Percentiles rank a stretch among this genome's conserved stretches.
phyloP scores from a whole-genome alignment of 805 yeast genomes.

The Metschnikowia lochheadii region DNA sequence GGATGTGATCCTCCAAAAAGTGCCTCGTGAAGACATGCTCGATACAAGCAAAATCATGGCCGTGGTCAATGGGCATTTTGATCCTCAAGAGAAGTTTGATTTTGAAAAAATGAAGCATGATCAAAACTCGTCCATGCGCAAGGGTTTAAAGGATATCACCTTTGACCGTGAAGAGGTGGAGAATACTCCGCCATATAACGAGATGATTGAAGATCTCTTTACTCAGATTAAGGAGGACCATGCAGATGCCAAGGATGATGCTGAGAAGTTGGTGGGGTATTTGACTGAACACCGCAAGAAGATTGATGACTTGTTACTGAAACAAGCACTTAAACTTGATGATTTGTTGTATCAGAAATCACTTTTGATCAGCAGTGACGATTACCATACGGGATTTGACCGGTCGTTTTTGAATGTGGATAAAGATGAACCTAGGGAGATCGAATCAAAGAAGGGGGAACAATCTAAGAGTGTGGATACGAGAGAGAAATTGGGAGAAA shows the following conservation, averaged over 20 bases:
- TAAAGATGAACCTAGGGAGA: conserved; percentile 17
- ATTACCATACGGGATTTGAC: conserved; percentile 88
- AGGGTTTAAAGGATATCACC: conserved; percentile 37
- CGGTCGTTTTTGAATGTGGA: conserved; percentile 71
- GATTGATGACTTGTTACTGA: conserved; percentile 60
- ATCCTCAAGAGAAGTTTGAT: conserved; percentile 54
- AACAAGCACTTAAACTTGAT: conserved; percentile 62
- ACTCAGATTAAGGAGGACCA: conserved; percentile 68
- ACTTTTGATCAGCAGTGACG: conserved; percentile 80
- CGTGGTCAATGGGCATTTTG: conserved; percentile 50
- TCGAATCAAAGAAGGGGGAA: too few species aligned
- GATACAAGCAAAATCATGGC: conserved; percentile 28
- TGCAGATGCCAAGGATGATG: conserved; percentile 40
- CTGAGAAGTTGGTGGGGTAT: conserved; percentile 32
- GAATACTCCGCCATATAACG: conserved; percentile 67
- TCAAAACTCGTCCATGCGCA: conserved; percentile 43
- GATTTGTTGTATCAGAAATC: conserved; percentile 68
- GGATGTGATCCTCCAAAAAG: conserved; percentile 49
- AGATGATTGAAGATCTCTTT: conserved; percentile 88
- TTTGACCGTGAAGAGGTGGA: conserved; percentile 36
- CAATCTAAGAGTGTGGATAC: too few species aligned
- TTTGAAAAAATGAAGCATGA: conserved; percentile 30
- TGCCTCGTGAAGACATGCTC: conserved; percentile 38
- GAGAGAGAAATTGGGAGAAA: too few species aligned
- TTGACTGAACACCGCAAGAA: conserved; percentile 62